Evolutionary conservation across 2,329 filamentous ascomycete genomes (phyloP), one percentile per base, ranked within the genome.

Genomic region (Sordariomycetes sp.): DNA sequence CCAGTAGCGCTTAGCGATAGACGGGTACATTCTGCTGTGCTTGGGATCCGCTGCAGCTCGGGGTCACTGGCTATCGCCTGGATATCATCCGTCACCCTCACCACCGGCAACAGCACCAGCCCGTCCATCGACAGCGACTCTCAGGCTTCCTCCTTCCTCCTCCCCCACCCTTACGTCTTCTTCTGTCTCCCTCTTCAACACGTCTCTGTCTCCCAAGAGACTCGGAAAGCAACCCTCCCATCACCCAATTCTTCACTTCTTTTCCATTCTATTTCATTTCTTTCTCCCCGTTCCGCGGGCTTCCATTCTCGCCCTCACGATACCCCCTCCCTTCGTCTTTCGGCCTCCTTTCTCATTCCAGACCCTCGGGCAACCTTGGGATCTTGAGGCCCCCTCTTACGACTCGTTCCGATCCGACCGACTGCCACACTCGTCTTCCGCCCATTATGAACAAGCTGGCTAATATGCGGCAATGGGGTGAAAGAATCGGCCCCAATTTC

Each of bases 391-490:
- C 19, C 29, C 16, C n/a, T 17, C 6, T 10, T n/a, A 16, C 19
- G 6, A 15, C 21, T 21, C n/a, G 66, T 67, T 12, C 33, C 29
- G 16, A 20, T 15, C 21, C 33, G 21, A 20, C 29, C 18, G 26
- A 24, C 21, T 24, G 18, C 38, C 20, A 23, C 19, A 21, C 48
- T 62, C 64, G 34, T 31, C 21, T 39, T 34, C 21, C 33, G 21
- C 44, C 42, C 69, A 77, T 51, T 53, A 81, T 81, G 76, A 80
- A 81, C 64, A 81, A 80, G 63, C 60, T 81, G 60, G 72, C 74
- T 58, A 79, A 78, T 54, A 79, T 81, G 75, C 74, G 76, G 68
- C 74, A 79, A 66, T 81, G 76, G 76, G 72, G 74, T 56, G 75
- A 79, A 61, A 70, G 75, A 68, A 79, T 79, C 70, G 76, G 70